These are phyloP conservation scores for Echeveria elegans DNA, from an alignment of 164 flowering plant genomes.

Conservation along the genomic window DNA sequence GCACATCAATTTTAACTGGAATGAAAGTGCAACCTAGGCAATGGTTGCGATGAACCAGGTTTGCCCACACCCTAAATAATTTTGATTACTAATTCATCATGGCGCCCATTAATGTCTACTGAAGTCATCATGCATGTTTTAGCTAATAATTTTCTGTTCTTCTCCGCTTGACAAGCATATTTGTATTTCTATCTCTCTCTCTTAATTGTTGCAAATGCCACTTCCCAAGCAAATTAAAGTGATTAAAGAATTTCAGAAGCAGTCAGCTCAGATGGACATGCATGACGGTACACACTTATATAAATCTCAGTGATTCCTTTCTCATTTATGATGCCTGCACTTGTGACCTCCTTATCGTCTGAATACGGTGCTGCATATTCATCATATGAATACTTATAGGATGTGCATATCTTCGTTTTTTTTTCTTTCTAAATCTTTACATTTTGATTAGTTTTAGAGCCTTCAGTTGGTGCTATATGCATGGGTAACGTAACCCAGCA, in stretches of 20 bases:
- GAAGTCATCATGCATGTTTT: not conserved
- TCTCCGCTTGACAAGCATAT: not conserved
- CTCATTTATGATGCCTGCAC: not conserved
- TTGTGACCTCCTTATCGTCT: not conserved
- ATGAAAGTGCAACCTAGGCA: conserved; percentile 93
- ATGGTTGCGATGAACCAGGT: conserved; percentile 92
- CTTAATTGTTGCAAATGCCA: conserved; percentile 62
- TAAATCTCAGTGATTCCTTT: not conserved
- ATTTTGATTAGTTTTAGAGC: not conserved
- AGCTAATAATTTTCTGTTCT: not conserved
- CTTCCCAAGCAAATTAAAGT: conserved; percentile 74
- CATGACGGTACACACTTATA: conserved; percentile 52
- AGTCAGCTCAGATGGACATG: conserved; percentile 84
- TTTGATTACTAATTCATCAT: not conserved
- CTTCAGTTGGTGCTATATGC: not conserved
- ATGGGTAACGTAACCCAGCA: too few relatives aligned
- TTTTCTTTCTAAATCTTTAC: too few relatives aligned
- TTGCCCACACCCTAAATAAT: not conserved
- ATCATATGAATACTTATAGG: not conserved
- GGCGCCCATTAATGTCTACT: not conserved
- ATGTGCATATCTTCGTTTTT: not conserved
- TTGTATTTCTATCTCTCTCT: conserved; percentile 1
- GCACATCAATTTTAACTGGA: conserved; percentile 79
- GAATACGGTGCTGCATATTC: not conserved
- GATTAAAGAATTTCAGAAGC: conserved; percentile 76